Conservation (phyloP, 805 yeast genomes). For the Tetrapisispora nanseiensis region DNA sequence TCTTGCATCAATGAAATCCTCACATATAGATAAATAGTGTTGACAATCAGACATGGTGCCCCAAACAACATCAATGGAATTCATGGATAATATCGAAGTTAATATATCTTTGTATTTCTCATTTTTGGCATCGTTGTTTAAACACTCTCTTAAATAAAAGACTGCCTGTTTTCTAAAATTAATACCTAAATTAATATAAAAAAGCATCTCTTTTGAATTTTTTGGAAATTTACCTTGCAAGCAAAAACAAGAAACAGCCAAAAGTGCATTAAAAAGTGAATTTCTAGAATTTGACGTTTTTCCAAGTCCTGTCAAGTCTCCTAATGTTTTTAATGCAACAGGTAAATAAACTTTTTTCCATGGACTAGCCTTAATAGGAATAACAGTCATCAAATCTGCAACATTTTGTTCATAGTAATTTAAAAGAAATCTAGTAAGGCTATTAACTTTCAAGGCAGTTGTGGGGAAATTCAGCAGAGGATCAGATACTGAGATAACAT, state of each 20-base stretch:
- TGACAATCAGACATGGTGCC: slow-evolving; percentile 84
- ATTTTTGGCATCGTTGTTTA: slow-evolving; percentile 39
- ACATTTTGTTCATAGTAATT: slow-evolving; percentile 67
- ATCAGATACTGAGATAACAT: slow-evolving; percentile 3
- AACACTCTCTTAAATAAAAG: slow-evolving; percentile 50
- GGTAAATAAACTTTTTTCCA: slow-evolving; percentile 87
- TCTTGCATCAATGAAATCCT: slow-evolving; percentile 59
- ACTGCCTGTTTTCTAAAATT: slow-evolving; percentile 68
- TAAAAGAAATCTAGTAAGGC: slow-evolving; percentile 61
- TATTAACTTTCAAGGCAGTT: slow-evolving; percentile 53
- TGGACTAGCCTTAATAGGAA: slow-evolving; percentile 65
- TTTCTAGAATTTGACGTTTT: slow-evolving; percentile 65
- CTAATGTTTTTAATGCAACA: slow-evolving; percentile 69
- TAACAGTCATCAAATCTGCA: slow-evolving; percentile 69
- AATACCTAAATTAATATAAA: slow-evolving; percentile 62
- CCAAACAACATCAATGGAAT: slow-evolving; percentile 80
- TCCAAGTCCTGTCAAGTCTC: slow-evolving; percentile 69
- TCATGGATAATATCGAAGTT: slow-evolving; percentile 78
- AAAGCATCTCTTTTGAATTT: slow-evolving; percentile 58
- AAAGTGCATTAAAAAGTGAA: slow-evolving; percentile 64
- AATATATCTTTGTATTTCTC: slow-evolving; percentile 78
- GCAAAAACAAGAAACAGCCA: slow-evolving; percentile 77
- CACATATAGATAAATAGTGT: slow-evolving; percentile 66
- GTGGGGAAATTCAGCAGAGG: slow-evolving; percentile 33
- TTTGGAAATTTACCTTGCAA: slow-evolving; percentile 62